phyloP scores from a whole-genome alignment of 164 flowering plant species.

The Litsea cubeba region DNA sequence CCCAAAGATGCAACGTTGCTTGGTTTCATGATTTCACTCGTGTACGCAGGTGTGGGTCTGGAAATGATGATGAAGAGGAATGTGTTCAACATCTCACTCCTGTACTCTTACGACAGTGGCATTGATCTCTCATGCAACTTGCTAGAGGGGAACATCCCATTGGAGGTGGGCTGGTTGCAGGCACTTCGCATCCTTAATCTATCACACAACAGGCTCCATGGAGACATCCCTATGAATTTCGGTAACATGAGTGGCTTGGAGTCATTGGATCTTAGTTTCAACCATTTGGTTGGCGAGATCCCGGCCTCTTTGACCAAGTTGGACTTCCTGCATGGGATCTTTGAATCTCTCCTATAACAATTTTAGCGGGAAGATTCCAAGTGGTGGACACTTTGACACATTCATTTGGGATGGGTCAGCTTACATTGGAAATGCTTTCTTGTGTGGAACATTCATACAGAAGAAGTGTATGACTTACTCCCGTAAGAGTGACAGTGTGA shows the following conservation, averaged over 20 bases:
- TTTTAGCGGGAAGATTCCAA: conserved; percentile 23
- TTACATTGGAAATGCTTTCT: conserved; percentile 12
- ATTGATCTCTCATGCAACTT: conserved; percentile 14
- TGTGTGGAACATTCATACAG: conserved; percentile 8
- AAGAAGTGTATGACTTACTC: conserved; percentile 1
- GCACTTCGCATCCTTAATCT: conserved; percentile 14
- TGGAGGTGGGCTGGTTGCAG: conserved; percentile 9
- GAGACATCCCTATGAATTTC: background rate
- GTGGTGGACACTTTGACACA: conserved; percentile 11
- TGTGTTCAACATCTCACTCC: background rate
- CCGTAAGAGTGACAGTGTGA: too few species aligned
- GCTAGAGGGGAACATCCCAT: conserved; percentile 14
- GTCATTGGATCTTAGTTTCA: conserved; percentile 13
- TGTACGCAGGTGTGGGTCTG: background rate
- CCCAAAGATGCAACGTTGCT: background rate
- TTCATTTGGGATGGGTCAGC: conserved; percentile 11
- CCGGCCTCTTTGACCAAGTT: conserved; percentile 12
- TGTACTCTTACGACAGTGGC: conserved; percentile 9
- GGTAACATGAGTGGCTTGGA: conserved; percentile 15
- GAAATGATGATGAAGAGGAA: background rate
- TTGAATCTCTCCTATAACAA: conserved; percentile 21
- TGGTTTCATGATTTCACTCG: background rate
- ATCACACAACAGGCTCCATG: conserved; percentile 9
- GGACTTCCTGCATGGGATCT: conserved; percentile 3
- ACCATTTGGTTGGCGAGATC: conserved; percentile 11